Base-by-base conservation (phyloP, 805 yeast species). In the Metschnikowia gruessii region DNA sequence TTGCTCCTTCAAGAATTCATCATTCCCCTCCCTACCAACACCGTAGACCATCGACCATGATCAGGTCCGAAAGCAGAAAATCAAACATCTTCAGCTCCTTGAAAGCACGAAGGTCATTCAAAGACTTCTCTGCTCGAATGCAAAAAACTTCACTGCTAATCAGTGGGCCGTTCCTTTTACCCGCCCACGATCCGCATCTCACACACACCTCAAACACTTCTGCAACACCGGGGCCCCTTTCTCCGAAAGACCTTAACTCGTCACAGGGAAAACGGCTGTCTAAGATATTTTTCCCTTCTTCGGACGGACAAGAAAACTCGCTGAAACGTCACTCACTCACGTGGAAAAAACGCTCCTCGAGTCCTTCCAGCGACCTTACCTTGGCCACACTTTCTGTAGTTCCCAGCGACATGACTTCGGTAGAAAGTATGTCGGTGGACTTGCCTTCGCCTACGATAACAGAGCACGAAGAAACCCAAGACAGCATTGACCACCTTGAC, bases 321-420 rank as follows among this genome's bases (percentile, higher is more conserved):
- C 45, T 19, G 37, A 50, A 37, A 38, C 51, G 48, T 5, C 36
- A 35, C 21, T 43, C 47, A 16, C 21, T 28, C 12, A 26, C 32
- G 26, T 31, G 37, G 42, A 52, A 42, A 29, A 42, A 36, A 24
- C 44, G 40, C 18, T 19, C 42, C 7, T 31, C 43, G 18, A 49
- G 49, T 13, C 51, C 53, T 8, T 36, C 51, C 13, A 50, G 54
- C 35, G 55, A 52, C 8, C 34, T 43, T n/a, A 52, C 55, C 2
- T 37, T 52, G 26, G 49, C 54, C 10, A 45, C 53, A 11, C 26
- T 43, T n/a, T 46, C 49, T 5, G 42, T 46, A 3, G 40, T 33
- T 10, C 44, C 43, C 29, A 44, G 50, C 19, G 53, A 46, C 12
- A 12, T 48, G 35, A 44, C 33, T 11, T 51, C 53, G 10, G 36